Evolutionary conservation across 106 monocot genomes (phyloP).

Genomic region (Dioscorea alata): DNA sequence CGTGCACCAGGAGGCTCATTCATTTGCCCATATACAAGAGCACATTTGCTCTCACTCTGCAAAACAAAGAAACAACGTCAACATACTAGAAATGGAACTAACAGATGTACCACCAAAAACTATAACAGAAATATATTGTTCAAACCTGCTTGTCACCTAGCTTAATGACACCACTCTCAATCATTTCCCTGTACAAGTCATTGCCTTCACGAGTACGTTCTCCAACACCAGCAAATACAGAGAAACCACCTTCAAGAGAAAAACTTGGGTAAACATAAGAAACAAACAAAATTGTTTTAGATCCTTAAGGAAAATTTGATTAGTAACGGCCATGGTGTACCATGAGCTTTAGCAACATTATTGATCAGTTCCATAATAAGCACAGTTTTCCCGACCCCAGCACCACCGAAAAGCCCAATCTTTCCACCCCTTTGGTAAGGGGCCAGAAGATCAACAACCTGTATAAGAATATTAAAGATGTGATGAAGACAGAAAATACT

Average conservation of each 20-base stretch:
- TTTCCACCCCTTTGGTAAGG: slow-evolving; percentile 85
- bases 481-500: too few relatives aligned
- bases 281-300: background rate
- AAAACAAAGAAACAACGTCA: background rate
- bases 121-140: too few relatives aligned
- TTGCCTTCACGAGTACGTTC: slow-evolving; percentile 90
- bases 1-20: slow-evolving; percentile 91
- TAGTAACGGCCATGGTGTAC: slow-evolving; percentile 11
- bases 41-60: slow-evolving; percentile 80
- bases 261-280: background rate
- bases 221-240: slow-evolving; percentile 86
- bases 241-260: slow-evolving; percentile 65
- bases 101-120: too few relatives aligned
- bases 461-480: background rate
- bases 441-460: slow-evolving; percentile 88
- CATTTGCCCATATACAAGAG: slow-evolving; percentile 90
- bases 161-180: slow-evolving; percentile 91
- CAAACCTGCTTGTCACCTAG: slow-evolving; percentile 79
- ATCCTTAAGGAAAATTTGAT: too few relatives aligned
- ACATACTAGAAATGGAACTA: too few relatives aligned
- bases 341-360: slow-evolving; percentile 81
- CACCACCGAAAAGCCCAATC: slow-evolving; percentile 84
- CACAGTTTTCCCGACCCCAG: slow-evolving; percentile 82
- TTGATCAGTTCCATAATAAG: slow-evolving; percentile 91
- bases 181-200: slow-evolving; percentile 86